Conservation (phyloP, 441 rosid genomes). For the Daphne laureola region DNA sequence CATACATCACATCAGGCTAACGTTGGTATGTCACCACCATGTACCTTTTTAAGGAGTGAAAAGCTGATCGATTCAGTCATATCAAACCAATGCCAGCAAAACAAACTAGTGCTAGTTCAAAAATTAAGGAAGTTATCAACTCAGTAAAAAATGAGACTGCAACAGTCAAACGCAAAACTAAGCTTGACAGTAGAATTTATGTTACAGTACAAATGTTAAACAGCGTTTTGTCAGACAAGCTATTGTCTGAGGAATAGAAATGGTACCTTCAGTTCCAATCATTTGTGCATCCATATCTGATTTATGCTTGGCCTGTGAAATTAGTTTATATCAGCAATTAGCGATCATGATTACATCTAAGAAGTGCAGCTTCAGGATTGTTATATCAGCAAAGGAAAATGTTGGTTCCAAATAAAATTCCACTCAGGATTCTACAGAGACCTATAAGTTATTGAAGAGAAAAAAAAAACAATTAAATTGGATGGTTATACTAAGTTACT, state of each 20-base stretch:
- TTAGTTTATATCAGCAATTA: neutral
- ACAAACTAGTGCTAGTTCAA: neutral
- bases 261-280: slow-evolving; percentile 25
- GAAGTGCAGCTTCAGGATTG: neutral
- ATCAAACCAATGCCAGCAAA: neutral
- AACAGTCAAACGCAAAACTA: neutral
- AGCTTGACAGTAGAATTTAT: neutral
- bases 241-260: slow-evolving; percentile 1
- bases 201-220: neutral
- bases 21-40: neutral
- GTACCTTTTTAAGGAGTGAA: neutral
- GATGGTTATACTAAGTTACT: no score
- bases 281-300: slow-evolving; percentile 13
- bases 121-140: neutral
- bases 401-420: neutral
- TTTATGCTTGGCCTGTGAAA: slow-evolving; percentile 24
- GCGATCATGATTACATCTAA: neutral
- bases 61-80: neutral
- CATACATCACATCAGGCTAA: no score
- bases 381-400: neutral
- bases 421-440: neutral
- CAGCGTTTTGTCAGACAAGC: neutral
- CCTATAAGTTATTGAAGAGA: neutral
- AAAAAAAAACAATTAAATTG: neutral
- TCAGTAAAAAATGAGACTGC: neutral